A percentile compares a stretch with the other conserved stretches of the same genome.
Evolutionary conservation across 2,329 filamentous ascomycete species (phyloP).

Genomic region (Huntiella moniliformis): DNA sequence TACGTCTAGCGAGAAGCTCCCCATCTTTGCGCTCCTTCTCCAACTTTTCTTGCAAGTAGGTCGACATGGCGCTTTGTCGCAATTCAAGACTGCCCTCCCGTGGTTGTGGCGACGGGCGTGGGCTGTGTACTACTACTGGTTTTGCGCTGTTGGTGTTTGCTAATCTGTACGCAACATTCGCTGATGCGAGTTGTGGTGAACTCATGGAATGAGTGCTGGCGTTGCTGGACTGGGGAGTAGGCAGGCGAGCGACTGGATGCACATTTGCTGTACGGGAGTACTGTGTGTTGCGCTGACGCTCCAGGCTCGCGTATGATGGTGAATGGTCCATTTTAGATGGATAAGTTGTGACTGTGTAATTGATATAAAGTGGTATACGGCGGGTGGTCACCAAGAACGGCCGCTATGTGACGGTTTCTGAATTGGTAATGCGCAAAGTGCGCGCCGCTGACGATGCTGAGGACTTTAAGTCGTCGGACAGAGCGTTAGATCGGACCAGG

Average conservation of each 20-base stretch:
- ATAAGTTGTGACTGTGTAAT: background rate
- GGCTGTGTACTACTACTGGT: slow-evolving; percentile 19
- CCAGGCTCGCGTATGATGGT: slow-evolving; percentile 27
- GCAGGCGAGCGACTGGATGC: slow-evolving; percentile 9
- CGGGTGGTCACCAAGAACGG: background rate
- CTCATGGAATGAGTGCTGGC: slow-evolving; percentile 23
- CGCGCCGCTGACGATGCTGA: background rate
- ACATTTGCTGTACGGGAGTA: slow-evolving; percentile 14
- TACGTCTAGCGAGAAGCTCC: slow-evolving; percentile 8
- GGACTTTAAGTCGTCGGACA: background rate
- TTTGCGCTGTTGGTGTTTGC: slow-evolving; percentile 23
- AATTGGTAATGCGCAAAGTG: background rate
- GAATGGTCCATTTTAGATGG: slow-evolving; percentile 14
- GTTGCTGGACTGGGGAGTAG: slow-evolving; percentile 24
- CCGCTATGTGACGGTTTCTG: background rate
- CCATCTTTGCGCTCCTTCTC: slow-evolving; percentile 23
- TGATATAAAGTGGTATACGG: background rate
- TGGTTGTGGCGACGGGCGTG: slow-evolving; percentile 23
- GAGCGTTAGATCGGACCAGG: slow-evolving; percentile 3
- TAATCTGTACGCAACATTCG: slow-evolving; percentile 20
- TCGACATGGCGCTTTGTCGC: slow-evolving; percentile 26
- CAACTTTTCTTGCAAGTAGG: slow-evolving; percentile 36
- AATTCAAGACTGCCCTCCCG: slow-evolving; percentile 24
- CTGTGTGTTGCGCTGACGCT: slow-evolving; percentile 25
- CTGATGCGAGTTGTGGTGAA: slow-evolving; percentile 19